These are phyloP conservation scores for Arthrinium puccinioides DNA, from an alignment of 2,329 filamentous ascomycete species.

Conservation along the genomic window DNA sequence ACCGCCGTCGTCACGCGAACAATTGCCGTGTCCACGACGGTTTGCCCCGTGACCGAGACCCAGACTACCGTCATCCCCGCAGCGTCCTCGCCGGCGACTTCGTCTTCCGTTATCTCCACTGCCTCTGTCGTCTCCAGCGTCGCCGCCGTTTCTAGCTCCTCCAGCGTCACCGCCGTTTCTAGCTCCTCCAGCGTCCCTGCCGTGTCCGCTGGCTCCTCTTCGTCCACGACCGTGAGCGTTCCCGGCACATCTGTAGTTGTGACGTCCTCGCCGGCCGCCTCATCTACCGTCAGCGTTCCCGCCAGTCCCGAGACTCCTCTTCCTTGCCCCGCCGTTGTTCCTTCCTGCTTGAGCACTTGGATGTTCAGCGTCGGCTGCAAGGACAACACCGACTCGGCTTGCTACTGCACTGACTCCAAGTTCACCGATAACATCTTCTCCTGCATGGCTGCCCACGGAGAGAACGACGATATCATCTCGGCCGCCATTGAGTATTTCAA, in stretches of 20 bases:
- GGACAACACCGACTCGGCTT: constrained; percentile 74
- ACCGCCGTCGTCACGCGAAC: constrained; percentile 46
- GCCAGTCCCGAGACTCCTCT: constrained; percentile 34
- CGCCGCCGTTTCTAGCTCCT: constrained; percentile 15
- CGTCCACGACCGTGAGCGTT: constrained; percentile 18
- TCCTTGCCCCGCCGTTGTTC: constrained; percentile 65
- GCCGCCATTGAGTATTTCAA: constrained; percentile 77
- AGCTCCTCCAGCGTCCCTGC: constrained; percentile 22
- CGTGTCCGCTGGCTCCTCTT: constrained; percentile 14
- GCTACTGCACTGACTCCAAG: constrained; percentile 76
- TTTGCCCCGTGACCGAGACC: constrained; percentile 51
- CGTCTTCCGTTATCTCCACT: constrained; percentile 8
- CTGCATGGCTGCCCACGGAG: constrained; percentile 74
- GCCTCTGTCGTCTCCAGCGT: constrained; percentile 6
- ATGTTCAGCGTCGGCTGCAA: constrained; percentile 65
- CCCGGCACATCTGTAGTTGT: constrained; percentile 15
- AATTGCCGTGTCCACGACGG: constrained; percentile 51
- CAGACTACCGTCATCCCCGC: constrained; percentile 10
- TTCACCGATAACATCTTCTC: constrained; percentile 75
- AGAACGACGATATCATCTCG: constrained; percentile 56
- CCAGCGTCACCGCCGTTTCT: constrained; percentile 13
- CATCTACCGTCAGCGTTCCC: constrained; percentile 12
- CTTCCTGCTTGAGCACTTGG: constrained; percentile 90
- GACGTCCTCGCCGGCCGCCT: no score
- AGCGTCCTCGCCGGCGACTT: constrained; percentile 4